phyloP scores from a whole-genome alignment of 1,284 basidiomycete genomes.

The Baeospora myosura region DNA sequence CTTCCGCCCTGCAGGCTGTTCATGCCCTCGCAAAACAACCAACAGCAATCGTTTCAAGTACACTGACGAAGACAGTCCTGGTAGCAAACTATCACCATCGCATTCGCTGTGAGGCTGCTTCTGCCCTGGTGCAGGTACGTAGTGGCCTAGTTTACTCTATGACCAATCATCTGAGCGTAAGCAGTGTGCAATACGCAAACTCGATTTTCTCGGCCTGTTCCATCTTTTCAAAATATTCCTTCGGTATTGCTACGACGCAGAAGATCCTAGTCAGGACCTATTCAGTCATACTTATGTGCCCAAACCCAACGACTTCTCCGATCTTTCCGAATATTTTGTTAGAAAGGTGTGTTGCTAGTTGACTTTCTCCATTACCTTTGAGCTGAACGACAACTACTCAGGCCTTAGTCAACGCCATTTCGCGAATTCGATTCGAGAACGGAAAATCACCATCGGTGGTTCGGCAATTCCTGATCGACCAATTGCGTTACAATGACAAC shows the following conservation, averaged over 20 bases:
- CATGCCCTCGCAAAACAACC: slow-evolving; percentile 77
- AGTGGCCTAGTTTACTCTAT: slow-evolving; percentile 2
- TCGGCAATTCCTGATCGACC: slow-evolving; percentile 86
- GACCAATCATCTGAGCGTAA: slow-evolving; percentile 1
- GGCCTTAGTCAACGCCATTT: slow-evolving; percentile 76
- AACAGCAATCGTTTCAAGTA: slow-evolving; percentile 86
- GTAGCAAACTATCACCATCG: slow-evolving; percentile 96
- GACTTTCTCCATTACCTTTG: slow-evolving; percentile 2
- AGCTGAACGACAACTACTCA: slow-evolving; percentile 23
- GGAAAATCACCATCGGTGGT: slow-evolving; percentile 84
- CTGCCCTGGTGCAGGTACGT: slow-evolving; percentile 78
- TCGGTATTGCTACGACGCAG: slow-evolving; percentile 87
- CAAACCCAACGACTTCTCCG: slow-evolving; percentile 89
- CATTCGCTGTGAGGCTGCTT: slow-evolving; percentile 92
- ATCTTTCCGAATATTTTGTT: slow-evolving; percentile 90
- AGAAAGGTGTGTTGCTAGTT: slow-evolving; percentile 60
- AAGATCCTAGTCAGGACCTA: slow-evolving; percentile 70
- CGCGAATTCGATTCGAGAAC: slow-evolving; percentile 78
- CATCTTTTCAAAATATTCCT: slow-evolving; percentile 94
- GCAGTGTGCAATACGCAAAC: slow-evolving; percentile 74
- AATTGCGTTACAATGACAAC: slow-evolving; percentile 92
- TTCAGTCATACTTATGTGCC: slow-evolving; percentile 84
- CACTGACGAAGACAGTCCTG: slow-evolving; percentile 87
- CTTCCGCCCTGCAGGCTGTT: slow-evolving; percentile 56
- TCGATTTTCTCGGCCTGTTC: slow-evolving; percentile 89